Evolutionary conservation across 2,329 filamentous ascomycete species (phyloP).

Genomic region (Colletotrichum falcatum): DNA sequence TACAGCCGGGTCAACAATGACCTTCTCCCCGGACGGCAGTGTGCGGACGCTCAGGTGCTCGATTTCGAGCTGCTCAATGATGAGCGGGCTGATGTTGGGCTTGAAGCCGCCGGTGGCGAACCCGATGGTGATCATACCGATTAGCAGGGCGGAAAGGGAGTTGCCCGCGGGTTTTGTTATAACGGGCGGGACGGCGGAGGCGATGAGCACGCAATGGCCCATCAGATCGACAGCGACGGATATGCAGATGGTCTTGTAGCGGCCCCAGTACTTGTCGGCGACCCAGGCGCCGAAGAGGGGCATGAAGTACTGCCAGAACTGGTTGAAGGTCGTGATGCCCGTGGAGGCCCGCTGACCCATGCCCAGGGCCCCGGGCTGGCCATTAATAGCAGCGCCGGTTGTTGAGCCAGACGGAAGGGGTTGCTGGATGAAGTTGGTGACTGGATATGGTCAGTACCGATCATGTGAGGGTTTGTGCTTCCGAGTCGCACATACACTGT

Average conservation of each 20-base stretch:
- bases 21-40: slow-evolving; percentile 67
- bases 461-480: not conserved
- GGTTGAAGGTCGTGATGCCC: slow-evolving; percentile 61
- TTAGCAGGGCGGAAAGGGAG: slow-evolving; percentile 71
- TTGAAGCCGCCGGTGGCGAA: slow-evolving; percentile 83
- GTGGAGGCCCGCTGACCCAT: slow-evolving; percentile 66
- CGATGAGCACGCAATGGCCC: slow-evolving; percentile 74
- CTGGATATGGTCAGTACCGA: slow-evolving; percentile 39
- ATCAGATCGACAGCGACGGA: slow-evolving; percentile 72
- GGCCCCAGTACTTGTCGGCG: slow-evolving; percentile 71
- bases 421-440: slow-evolving; percentile 74
- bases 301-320: slow-evolving; percentile 71
- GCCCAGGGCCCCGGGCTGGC: slow-evolving; percentile 65
- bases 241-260: slow-evolving; percentile 75
- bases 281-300: slow-evolving; percentile 66
- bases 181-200: slow-evolving; percentile 73
- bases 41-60: slow-evolving; percentile 66
- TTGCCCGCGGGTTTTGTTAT: slow-evolving; percentile 64
- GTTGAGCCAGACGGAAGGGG: slow-evolving; percentile 65
- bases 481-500: slow-evolving; percentile 19
- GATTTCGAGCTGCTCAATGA: slow-evolving; percentile 73
- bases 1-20: slow-evolving; percentile 73
- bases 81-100: slow-evolving; percentile 75
- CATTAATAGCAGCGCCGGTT: slow-evolving; percentile 60
- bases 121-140: slow-evolving; percentile 65